Evolutionary conservation across 108 stramenopile genomes (phyloP), one percentile per base, ranked within the genome.

Genomic region (Thalassiosira profunda): DNA sequence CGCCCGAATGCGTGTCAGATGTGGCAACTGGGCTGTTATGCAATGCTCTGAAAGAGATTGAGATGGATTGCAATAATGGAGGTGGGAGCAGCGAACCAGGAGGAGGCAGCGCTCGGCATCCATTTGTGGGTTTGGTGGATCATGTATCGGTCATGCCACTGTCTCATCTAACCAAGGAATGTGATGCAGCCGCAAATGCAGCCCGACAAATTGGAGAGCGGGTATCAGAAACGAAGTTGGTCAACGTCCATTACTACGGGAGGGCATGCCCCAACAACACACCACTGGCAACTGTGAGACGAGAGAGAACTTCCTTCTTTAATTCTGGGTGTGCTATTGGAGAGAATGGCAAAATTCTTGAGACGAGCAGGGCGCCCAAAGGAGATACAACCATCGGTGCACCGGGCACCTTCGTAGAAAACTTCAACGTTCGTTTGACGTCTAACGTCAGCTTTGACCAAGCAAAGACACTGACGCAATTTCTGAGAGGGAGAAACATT

Each of bases 101-200:
- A 55, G 18, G 63, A 41, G 15, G 26, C 20, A 17, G 15, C 14
- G 28, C 63, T 10, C 48, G 53, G 37, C 93, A 94, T 85, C 93
- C 93, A 3, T 80, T 59, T 45, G 93, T 94, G 34, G 90, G 93
- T 17, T 45, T 94, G 41, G 80, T 94, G 11, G 93, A 94, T 66
- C 93, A 94, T 61, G 77, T 94, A 15, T 66, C 90, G 1, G 74
- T 91, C 42, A 83, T 94, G 81, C 87, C 93, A 28, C 33, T 93
- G n/a, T 31, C 36, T 7, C 33, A 63, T 54, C 38, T 45, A 47
- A 57, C 44, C 14, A n/a, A 64, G 59, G 35, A 12, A 29, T 44
- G 31, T 40, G 28, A 63, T 37, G 59, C 67, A 26, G 76, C 80
- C 41, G 72, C 72, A 17, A 72, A 62, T 40, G 73, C 85, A 5